Evolutionary conservation across 306 rosid genomes (phyloP), one percentile per base, ranked within the genome.

Genomic region (Cucumis hystrix): DNA sequence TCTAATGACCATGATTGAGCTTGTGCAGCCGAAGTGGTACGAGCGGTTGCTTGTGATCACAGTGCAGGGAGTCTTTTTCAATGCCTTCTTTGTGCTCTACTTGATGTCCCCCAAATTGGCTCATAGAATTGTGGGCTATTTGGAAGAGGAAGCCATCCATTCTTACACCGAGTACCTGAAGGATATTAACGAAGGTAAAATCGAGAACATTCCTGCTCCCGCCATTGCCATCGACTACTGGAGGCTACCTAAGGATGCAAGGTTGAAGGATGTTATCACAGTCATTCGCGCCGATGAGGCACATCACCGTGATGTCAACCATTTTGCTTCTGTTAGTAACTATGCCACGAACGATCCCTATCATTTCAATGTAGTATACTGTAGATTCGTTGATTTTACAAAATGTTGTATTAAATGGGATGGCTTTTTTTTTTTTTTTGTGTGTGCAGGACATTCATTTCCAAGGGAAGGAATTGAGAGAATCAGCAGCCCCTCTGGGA

Each of bases 51-150:
- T 91, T 54, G 88, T 91, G 67, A 80, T 91, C 7, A 60, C 91
- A 0, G 97, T 90, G 6, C 97, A 91, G 79, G 97, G 95, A 6
- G 97, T 89, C 28, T 87, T 89, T 92, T 91, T 91, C 90, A 91
- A 91, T 20, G 86, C 80, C 1, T 91, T 85, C 86, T 89, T 92
- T 35, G 81, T 78, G 63, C 81, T 88, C 12, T 92, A 92, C 82
- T 14, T 88, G 37, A 47, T 88, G 77, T 88, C 96, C 17, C 95
- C 96, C 0, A 92, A 87, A 63, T 21, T 78, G 11, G 97, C 97
- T 1, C 97, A 92, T 25, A 87, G 97, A 81, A 62, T 89, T 60
- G 89, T 85, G 35, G 97, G 97, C 1, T 91, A 91, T 71, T 79
- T 91, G 80, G 95, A 91, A 40, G 97, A 92, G 81, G 96, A 88